Conservation (phyloP, 2,329 filamentous ascomycete genomes). For the Coniella vitis region DNA sequence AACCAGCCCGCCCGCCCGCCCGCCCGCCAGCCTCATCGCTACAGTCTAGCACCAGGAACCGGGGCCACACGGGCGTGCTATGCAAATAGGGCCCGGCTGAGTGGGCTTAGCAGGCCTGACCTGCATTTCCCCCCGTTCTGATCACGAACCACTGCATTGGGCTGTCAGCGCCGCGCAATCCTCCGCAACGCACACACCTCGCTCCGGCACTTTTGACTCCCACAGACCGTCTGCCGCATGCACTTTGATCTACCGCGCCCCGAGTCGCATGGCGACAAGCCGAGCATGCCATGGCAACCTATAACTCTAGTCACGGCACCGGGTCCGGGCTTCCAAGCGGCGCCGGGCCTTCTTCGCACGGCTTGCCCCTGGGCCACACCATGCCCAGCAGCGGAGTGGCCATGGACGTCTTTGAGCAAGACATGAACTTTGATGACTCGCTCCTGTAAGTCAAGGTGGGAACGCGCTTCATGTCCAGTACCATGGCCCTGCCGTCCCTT, state of each 20-base stretch:
- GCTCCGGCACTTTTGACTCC: not conserved
- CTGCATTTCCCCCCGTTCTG: not conserved
- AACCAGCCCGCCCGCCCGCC: no score
- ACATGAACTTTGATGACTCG: slow-evolving; percentile 49
- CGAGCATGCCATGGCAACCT: slow-evolving; percentile 50
- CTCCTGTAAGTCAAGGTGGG: slow-evolving; percentile 39
- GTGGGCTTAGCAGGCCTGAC: not conserved
- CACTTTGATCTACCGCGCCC: not conserved
- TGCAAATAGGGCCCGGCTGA: not conserved
- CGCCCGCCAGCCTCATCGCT: no score
- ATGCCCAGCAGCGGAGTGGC: slow-evolving; percentile 10
- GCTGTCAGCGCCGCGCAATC: not conserved
- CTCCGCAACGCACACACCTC: not conserved
- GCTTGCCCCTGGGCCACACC: slow-evolving; percentile 6
- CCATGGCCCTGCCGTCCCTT: no score
- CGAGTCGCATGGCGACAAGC: slow-evolving; percentile 17
- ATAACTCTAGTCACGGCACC: slow-evolving; percentile 43
- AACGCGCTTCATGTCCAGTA: not conserved
- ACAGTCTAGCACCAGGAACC: no score
- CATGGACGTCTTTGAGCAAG: slow-evolving; percentile 46
- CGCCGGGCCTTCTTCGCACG: slow-evolving; percentile 6
- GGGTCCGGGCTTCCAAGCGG: slow-evolving; percentile 15
- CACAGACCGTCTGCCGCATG: not conserved
- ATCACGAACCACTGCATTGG: not conserved
- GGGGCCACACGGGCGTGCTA: no score